These are phyloP conservation scores for Cadophora gregata DNA, from an alignment of 2,329 filamentous ascomycete genomes.

Conservation along the genomic window DNA sequence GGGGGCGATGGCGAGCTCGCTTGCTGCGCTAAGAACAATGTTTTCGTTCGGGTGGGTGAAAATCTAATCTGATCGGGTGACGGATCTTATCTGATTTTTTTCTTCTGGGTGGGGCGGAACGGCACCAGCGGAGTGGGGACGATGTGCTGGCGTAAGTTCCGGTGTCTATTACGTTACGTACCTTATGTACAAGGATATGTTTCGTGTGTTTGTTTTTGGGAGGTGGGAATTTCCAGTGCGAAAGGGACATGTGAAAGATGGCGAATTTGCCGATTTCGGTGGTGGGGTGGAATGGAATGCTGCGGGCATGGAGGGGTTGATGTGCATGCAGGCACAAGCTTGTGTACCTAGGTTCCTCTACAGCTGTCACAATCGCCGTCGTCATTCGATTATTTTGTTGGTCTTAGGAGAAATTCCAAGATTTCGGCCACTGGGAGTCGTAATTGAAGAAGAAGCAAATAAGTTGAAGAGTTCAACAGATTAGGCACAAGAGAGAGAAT, in stretches of 20 bases:
- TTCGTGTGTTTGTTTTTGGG: no score
- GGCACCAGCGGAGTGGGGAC: not conserved
- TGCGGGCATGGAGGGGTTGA: not conserved
- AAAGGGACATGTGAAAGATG: not conserved
- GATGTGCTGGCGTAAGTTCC: not conserved
- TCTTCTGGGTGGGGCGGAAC: not conserved
- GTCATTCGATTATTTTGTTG: not conserved
- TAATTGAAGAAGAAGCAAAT: not conserved
- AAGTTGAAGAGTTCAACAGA: not conserved
- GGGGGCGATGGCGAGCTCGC: not conserved
- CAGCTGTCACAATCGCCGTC: conserved; percentile 4
- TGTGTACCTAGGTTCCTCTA: not conserved
- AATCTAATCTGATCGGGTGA: conserved; percentile 8
- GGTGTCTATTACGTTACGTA: conserved; percentile 5
- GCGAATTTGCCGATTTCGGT: conserved; percentile 8
- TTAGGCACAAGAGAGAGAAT: not conserved
- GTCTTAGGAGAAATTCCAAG: not conserved
- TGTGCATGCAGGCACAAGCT: not conserved
- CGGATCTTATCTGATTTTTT: conserved; percentile 13
- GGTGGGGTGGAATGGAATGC: conserved; percentile 9
- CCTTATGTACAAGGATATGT: not conserved
- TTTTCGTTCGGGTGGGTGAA: not conserved
- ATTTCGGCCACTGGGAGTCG: not conserved
- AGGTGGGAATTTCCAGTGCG: not conserved
- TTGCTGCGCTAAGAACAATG: not conserved